Evolutionary conservation across 2,329 filamentous ascomycete genomes (phyloP).

Genomic region (Aphanocladium album): DNA sequence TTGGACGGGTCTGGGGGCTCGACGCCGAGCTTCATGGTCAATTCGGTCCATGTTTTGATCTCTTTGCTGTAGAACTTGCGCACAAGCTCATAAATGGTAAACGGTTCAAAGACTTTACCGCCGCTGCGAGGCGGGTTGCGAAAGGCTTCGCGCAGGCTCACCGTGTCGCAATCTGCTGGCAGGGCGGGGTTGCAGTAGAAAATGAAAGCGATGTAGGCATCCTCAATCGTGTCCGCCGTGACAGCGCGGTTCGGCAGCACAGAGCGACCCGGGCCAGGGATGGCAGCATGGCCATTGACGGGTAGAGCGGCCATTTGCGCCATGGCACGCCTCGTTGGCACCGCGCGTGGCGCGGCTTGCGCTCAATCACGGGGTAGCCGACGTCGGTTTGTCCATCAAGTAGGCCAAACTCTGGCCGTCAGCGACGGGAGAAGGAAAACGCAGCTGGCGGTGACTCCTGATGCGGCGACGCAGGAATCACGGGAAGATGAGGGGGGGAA

Average conservation of each 20-base stretch:
- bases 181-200: slow-evolving; percentile 87
- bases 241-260: slow-evolving; percentile 63
- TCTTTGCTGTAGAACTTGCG: slow-evolving; percentile 73
- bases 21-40: slow-evolving; percentile 83
- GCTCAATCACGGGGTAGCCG: not conserved
- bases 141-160: slow-evolving; percentile 69
- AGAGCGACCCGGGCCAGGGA: slow-evolving; percentile 14
- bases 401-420: not conserved
- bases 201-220: slow-evolving; percentile 80
- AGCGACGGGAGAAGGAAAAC: not conserved
- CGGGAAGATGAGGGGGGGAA: no score
- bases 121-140: slow-evolving; percentile 78
- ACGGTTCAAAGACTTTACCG: slow-evolving; percentile 79
- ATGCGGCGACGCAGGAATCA: not conserved
- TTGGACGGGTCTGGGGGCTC: slow-evolving; percentile 77
- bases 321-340: not conserved
- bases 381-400: not conserved
- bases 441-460: not conserved
- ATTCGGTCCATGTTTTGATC: slow-evolving; percentile 87
- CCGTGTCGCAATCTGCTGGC: slow-evolving; percentile 58
- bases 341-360: not conserved
- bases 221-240: slow-evolving; percentile 65
- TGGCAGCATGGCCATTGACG: not conserved
- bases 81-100: slow-evolving; percentile 71
- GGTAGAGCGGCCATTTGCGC: not conserved